phyloP scores from a whole-genome alignment of 164 flowering plant genomes.

The Vitis riparia region DNA sequence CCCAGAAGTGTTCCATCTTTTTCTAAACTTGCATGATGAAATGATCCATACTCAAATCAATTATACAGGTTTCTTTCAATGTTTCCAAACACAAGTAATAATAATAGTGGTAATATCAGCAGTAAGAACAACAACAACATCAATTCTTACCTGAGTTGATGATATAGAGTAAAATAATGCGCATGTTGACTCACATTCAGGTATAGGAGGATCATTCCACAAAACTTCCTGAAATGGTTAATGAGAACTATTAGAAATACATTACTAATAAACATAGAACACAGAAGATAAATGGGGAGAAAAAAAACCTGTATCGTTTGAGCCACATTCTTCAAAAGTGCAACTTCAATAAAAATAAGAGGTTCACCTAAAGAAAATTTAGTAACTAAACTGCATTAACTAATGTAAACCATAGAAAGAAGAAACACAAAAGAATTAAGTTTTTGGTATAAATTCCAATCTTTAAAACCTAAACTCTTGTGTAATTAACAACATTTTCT shows the following conservation, averaged over 20 bases:
- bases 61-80: neutral
- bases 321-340: slow-evolving; percentile 78
- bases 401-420: neutral
- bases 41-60: neutral
- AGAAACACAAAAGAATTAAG: neutral
- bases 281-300: neutral
- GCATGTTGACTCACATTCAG: slow-evolving; percentile 80
- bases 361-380: slow-evolving; percentile 72
- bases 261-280: slow-evolving; percentile 2
- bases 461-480: neutral
- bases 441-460: neutral
- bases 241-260: neutral
- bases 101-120: no score
- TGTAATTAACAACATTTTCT: neutral
- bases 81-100: no score
- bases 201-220: slow-evolving; percentile 86
- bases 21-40: neutral
- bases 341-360: slow-evolving; percentile 93
- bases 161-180: slow-evolving; percentile 96
- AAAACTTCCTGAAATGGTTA: slow-evolving; percentile 66
- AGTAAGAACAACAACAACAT: neutral
- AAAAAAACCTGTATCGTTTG: slow-evolving; percentile 73
- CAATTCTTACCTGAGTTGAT: slow-evolving; percentile 71
- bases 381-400: neutral
- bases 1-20: neutral